Evolutionary conservation across 805 yeast species (phyloP).

Genomic region (Saccharomycopsis synnaedendra): DNA sequence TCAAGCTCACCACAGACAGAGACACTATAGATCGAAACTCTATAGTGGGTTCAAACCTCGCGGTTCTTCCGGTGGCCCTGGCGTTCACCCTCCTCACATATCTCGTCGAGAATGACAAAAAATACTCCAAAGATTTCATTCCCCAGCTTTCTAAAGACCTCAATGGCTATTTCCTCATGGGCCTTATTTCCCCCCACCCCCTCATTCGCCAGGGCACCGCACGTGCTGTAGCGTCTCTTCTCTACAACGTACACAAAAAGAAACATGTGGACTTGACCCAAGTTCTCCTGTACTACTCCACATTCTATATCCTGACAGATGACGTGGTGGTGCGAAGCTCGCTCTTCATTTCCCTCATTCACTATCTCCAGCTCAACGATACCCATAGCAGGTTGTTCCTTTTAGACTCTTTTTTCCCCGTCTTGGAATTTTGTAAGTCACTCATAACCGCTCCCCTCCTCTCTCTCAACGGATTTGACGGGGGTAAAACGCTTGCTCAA

Average conservation of each 20-base stretch:
- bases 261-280: constrained; percentile 18
- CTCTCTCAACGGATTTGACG: constrained; percentile 16
- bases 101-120: constrained; percentile 6
- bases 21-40: constrained; percentile 12
- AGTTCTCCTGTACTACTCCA: constrained; percentile 17
- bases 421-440: constrained; percentile 19
- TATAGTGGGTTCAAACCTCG: constrained; percentile 8
- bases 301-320: constrained; percentile 18
- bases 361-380: constrained; percentile 23
- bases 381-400: constrained; percentile 21
- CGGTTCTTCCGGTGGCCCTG: constrained; percentile 13
- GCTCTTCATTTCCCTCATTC: constrained; percentile 25
- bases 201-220: constrained; percentile 21
- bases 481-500: constrained; percentile 19
- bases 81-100: constrained; percentile 11
- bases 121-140: constrained; percentile 14
- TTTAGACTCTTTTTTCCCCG: constrained; percentile 19
- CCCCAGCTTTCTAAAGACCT: constrained; percentile 14
- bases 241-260: constrained; percentile 17
- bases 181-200: constrained; percentile 15
- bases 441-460: constrained; percentile 22
- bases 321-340: constrained; percentile 21
- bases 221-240: constrained; percentile 25
- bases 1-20: constrained; percentile 10
- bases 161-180: constrained; percentile 12